Base-by-base conservation (phyloP, 148 eudicot species). In the Persicaria maculosa region DNA sequence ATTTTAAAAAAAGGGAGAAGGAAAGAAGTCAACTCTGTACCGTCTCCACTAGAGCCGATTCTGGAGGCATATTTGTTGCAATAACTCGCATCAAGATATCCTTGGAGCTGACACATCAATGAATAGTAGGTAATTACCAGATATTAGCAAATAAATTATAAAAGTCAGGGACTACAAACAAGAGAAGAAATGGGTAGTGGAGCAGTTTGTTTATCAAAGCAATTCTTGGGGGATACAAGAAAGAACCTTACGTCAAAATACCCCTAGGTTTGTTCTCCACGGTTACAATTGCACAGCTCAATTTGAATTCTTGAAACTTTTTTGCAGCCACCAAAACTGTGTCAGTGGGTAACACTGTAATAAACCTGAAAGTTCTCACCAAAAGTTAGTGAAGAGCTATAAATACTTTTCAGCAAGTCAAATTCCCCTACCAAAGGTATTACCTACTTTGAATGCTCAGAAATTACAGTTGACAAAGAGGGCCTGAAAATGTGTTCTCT, bases 371-470 rank as follows among this genome's bases (percentile, higher is more conserved):
- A 47, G 17, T 43, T 31, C 65, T 61, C 58, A 52, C 68, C 74
- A 36, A 16, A 44, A n/a, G 69, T 45, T 55, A 59, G 40, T 62
- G 20, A 57, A 55, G 6, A 58, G 20, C 9, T n/a, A 47, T 25
- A 68, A 12, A 36, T 64, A 43, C 62, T 52, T 47, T 36, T 54
- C 57, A 19, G 5, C 15, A 54, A 52, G 15, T 55, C 46, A 65
- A 64, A 74, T 19, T 20, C 20, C 65, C 44, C 25, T 62, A 72
- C 81, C 79, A 83, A 81, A 78, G 81, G 78, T 89, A 88, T 90
- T 90, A 92, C 96, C 97, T 95, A 95, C 98, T 88, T 95, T 90
- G 96, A 84, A 88, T 87, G 90, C 81, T 90, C 97, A 44, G 98
- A 70, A 77, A 95, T 89, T 68, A 90, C 84, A 53, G 94, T 95